Percentiles rank a stretch among this genome's conserved stretches.
Evolutionary conservation across 768 basidiomycete genomes (phyloP).

Genomic region (Rhodotorula babjevae): DNA sequence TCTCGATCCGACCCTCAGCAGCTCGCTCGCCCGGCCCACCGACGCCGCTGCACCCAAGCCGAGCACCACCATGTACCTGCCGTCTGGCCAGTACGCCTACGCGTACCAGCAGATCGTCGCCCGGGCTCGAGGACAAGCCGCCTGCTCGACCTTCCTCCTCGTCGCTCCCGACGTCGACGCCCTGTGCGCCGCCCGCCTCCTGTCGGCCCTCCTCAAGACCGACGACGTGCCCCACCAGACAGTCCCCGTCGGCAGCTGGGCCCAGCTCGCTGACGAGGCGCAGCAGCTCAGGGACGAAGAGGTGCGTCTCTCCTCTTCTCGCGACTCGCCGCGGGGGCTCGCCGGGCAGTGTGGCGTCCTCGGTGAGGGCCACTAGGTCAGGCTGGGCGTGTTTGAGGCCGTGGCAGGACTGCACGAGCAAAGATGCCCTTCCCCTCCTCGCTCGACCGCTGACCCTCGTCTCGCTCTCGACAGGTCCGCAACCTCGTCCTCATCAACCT

Average conservation of each 20-base stretch:
- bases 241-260: slow-evolving; percentile 79
- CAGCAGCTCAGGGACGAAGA: slow-evolving; percentile 63
- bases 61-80: slow-evolving; percentile 22
- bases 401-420: too few species aligned
- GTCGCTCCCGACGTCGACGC: slow-evolving; percentile 89
- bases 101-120: slow-evolving; percentile 67
- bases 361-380: too few species aligned
- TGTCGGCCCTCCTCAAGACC: slow-evolving; percentile 80
- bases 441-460: too few species aligned
- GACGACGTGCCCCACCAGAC: slow-evolving; percentile 89
- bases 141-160: slow-evolving; percentile 76
- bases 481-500: slow-evolving; percentile 88
- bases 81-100: slow-evolving; percentile 53
- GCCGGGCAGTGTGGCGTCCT: too few species aligned
- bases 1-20: too few species aligned
- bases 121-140: slow-evolving; percentile 24
- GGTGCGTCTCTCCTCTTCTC: slow-evolving; percentile 6
- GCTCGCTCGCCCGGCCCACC: not conserved
- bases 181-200: slow-evolving; percentile 82
- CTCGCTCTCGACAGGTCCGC: slow-evolving; percentile 59
- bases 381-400: too few species aligned
- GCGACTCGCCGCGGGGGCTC: too few species aligned
- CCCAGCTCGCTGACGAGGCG: slow-evolving; percentile 63
- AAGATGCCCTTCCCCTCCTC: too few species aligned
- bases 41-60: not conserved